Evolutionary conservation across 2,329 filamentous ascomycete species (phyloP), one percentile per base, ranked within the genome.

Genomic region (Alternaria panax): DNA sequence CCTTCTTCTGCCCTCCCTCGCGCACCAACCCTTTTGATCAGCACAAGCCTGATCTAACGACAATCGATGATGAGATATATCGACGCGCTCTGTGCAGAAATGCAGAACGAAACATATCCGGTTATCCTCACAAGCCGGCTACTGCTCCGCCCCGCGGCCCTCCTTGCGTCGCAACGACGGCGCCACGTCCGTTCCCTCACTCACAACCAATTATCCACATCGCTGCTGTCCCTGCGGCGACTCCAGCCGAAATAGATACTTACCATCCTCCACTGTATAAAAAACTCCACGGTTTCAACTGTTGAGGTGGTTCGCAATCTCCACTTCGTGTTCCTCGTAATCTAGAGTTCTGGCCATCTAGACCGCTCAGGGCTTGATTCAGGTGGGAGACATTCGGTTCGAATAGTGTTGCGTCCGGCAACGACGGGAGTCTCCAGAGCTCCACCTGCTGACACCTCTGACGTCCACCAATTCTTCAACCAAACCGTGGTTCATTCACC

Each of bases 401-500:
- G 45, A 32, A 27, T 41, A 36, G 32, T 22, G 43, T 30, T 51
- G 55, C 34, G n/a, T 46, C 48, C 43, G 34, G 42, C 36, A 54
- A 46, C 40, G 38, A 45, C 42, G 50, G 42, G 52, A 54, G 52
- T 6, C 48, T 43, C 38, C 56, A 53, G 43, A 22, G 28, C 22
- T 36, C 32, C 45, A 59, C 38, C 43, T 30, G 43, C 40, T 46
- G 48, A 59, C 51, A 50, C 42, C 51, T 55, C 28, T 51, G 36
- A 52, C 54, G 41, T 45, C 30, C 32, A 41, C 34, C 22, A 30
- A 36, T n/a, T 54, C 42, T 22, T 6, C 16, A 38, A 45, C 48
- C 46, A 34, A 61, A 61, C 61, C 58, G 43, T 50, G 51, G 58
- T 59, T 61, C 50, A 50, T 55, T 61, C 58, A 55, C 58, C 58